These are phyloP conservation scores for Xylariaceae sp. DNA, from an alignment of 2,329 filamentous ascomycete genomes.

Conservation along the genomic window DNA sequence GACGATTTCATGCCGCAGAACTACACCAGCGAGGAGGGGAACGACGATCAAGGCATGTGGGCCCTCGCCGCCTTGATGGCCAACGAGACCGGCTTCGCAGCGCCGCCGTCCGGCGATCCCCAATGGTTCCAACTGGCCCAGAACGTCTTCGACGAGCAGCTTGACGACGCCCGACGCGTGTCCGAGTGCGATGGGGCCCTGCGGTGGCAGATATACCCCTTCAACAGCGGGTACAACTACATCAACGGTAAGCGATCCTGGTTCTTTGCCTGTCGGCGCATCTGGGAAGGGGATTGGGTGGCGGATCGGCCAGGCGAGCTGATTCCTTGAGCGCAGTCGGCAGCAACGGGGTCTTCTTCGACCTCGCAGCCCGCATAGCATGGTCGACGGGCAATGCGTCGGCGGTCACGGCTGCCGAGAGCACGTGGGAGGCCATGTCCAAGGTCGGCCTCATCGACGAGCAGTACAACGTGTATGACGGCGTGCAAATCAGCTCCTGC, in stretches of 20 bases:
- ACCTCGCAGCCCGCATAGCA: conserved; percentile 48
- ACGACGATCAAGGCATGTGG: conserved; percentile 56
- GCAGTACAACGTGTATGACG: conserved; percentile 39
- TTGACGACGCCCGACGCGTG: conserved; percentile 37
- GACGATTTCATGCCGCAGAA: conserved; percentile 36
- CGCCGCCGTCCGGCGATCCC: conserved; percentile 35
- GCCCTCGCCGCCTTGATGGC: conserved; percentile 54
- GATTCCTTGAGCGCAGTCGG: conserved; percentile 5
- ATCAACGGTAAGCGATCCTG: conserved; percentile 30
- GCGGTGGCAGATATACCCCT: conserved; percentile 57
- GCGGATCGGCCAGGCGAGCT: background rate
- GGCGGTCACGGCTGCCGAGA: conserved; percentile 50
- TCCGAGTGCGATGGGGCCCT: conserved; percentile 50
- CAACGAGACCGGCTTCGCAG: conserved; percentile 50
- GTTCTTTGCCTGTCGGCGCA: no score
- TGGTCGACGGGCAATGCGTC: conserved; percentile 54
- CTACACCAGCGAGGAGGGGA: conserved; percentile 29
- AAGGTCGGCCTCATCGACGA: conserved; percentile 34
- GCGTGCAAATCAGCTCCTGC: conserved; percentile 31
- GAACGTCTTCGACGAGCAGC: conserved; percentile 55
- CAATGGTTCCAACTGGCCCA: conserved; percentile 55
- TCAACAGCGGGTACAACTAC: conserved; percentile 44
- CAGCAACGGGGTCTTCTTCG: conserved; percentile 37
- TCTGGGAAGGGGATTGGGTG: background rate
- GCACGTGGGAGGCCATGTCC: conserved; percentile 43